Conservation (phyloP, 805 yeast genomes). For the Ogataea paradorogensis region DNA sequence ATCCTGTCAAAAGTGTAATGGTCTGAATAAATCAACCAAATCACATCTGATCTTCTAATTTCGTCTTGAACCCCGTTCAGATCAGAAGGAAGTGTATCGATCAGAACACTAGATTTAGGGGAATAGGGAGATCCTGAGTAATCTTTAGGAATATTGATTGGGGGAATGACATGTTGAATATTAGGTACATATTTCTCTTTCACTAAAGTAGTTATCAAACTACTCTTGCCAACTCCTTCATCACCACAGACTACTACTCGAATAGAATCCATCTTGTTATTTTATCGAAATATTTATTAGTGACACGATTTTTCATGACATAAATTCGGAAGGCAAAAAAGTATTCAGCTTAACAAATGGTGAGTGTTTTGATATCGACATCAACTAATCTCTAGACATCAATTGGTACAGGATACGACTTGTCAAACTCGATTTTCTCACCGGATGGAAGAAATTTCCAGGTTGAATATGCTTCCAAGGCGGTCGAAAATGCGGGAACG, state of each 20-base stretch:
- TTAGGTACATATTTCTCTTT: conserved; percentile 79
- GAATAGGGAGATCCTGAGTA: conserved; percentile 57
- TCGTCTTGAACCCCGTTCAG: conserved; percentile 60
- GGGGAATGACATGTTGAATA: conserved; percentile 76
- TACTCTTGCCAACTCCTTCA: conserved; percentile 83
- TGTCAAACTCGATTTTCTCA: conserved; percentile 92
- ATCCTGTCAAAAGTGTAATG: conserved; percentile 93
- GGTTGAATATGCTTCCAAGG: conserved; percentile 96
- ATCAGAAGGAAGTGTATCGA: conserved; percentile 79
- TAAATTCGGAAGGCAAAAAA: conserved; percentile 15
- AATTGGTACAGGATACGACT: conserved; percentile 98
- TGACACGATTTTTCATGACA: conserved; percentile 11
- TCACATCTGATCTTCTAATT: conserved; percentile 81
- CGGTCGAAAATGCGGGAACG: conserved; percentile 97
- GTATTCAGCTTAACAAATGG: conserved; percentile 9
- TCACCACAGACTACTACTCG: conserved; percentile 93
- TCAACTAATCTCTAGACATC: conserved; percentile 50
- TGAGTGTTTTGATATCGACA: conserved; percentile 1
- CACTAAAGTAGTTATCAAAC: conserved; percentile 73
- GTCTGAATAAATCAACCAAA: conserved; percentile 92
- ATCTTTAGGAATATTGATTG: conserved; percentile 78
- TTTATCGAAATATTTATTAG: conserved; percentile 2
- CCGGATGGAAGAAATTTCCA: conserved; percentile 95
- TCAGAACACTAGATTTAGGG: conserved; percentile 63
- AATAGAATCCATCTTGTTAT: conserved; percentile 45